Conservation (phyloP, 2,329 filamentous ascomycete species). For the Diaporthe nobilis region DNA sequence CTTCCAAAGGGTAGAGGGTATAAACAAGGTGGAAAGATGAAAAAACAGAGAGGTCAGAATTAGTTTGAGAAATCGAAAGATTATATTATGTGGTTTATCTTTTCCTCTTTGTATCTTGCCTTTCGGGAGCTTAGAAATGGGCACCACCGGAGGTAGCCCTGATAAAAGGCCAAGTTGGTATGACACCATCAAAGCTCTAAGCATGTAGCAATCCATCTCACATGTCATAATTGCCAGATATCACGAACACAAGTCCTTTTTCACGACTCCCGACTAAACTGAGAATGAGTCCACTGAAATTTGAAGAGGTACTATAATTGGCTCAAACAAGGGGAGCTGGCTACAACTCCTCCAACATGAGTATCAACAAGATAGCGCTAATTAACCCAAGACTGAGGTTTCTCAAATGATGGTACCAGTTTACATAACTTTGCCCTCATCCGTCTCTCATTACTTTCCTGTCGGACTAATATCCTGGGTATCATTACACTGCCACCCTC, state of each 20-base stretch:
- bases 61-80: background rate
- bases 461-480: constrained; percentile 13
- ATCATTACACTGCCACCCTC: background rate
- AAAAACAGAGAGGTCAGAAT: background rate
- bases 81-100: background rate
- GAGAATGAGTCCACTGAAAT: background rate
- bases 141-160: background rate
- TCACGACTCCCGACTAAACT: background rate
- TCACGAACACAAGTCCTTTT: background rate
- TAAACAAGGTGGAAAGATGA: background rate
- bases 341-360: background rate
- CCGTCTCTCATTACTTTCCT: background rate
- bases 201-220: background rate
- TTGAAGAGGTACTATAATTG: background rate
- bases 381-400: background rate
- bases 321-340: background rate
- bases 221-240: background rate
- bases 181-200: too few species aligned
- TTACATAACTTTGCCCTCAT: background rate
- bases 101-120: background rate
- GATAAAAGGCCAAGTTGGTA: too few species aligned
- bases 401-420: background rate
- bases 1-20: background rate
- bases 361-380: background rate
- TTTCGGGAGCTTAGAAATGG: background rate